Conservation (phyloP, 2,329 filamentous ascomycete species). For the Teratosphaeria pseudoeucalypti region DNA sequence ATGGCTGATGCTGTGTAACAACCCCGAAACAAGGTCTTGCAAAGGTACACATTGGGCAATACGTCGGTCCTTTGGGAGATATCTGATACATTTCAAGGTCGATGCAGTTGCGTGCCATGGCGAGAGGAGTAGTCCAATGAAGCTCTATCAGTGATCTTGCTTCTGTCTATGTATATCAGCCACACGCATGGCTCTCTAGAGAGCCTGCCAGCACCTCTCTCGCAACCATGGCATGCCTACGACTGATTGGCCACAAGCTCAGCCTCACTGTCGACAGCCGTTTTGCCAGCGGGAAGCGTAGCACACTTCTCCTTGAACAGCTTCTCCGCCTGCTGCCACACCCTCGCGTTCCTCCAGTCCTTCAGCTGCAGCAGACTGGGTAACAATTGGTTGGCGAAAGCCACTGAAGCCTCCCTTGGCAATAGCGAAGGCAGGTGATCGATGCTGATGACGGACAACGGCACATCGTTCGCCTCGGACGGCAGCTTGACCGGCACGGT, state of each 20-base stretch:
- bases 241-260: slow-evolving; percentile 7
- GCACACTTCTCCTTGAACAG: slow-evolving; percentile 75
- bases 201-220: not conserved
- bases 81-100: no score
- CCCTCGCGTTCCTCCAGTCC: slow-evolving; percentile 58
- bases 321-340: slow-evolving; percentile 80
- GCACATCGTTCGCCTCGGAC: slow-evolving; percentile 38
- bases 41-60: not conserved
- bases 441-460: slow-evolving; percentile 73
- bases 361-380: slow-evolving; percentile 70
- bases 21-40: not conserved
- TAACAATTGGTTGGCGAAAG: slow-evolving; percentile 68
- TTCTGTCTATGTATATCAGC: not conserved
- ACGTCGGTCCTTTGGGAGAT: no score
- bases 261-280: slow-evolving; percentile 5
- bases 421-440: slow-evolving; percentile 77
- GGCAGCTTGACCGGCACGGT: slow-evolving; percentile 63
- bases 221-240: not conserved
- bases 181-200: not conserved
- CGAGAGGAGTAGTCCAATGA: no score
- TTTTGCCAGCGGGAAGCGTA: slow-evolving; percentile 45
- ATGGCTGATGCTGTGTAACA: not conserved
- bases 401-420: slow-evolving; percentile 76
- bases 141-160: not conserved
- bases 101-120: no score